A percentile compares a stretch with the other conserved stretches of the same genome.
phyloP scores from a whole-genome alignment of 305 asterid genomes.

The Striga hermonthica region DNA sequence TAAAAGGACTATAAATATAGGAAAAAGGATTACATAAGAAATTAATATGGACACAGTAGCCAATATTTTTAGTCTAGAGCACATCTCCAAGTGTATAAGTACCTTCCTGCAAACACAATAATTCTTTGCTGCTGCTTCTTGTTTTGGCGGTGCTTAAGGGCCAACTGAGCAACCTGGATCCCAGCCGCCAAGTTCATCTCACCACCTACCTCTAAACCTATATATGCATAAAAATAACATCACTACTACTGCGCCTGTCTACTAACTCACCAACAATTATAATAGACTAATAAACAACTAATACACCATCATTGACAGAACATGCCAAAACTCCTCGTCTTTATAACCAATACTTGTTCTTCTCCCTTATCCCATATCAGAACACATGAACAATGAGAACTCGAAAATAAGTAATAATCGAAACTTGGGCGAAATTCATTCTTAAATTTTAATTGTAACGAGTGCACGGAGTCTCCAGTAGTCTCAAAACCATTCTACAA shows the following conservation, averaged over 20 bases:
- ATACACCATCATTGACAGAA: no score
- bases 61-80: slow-evolving; percentile 1
- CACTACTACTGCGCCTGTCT: slow-evolving; percentile 9
- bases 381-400: background rate
- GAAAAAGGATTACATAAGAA: slow-evolving; percentile 21
- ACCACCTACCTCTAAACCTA: slow-evolving; percentile 86
- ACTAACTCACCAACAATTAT: background rate
- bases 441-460: slow-evolving; percentile 1
- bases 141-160: slow-evolving; percentile 97
- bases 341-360: background rate
- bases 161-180: slow-evolving; percentile 95
- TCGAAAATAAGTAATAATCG: background rate
- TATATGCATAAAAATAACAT: slow-evolving; percentile 20
- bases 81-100: slow-evolving; percentile 19
- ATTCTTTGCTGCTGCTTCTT: slow-evolving; percentile 97
- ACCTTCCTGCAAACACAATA: slow-evolving; percentile 96
- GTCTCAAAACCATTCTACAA: background rate
- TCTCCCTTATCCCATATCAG: slow-evolving; percentile 3
- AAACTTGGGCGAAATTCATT: background rate
- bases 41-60: background rate
- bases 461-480: background rate
- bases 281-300: no score
- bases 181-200: slow-evolving; percentile 94
- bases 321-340: background rate
- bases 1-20: slow-evolving; percentile 69